These are phyloP conservation scores for Panaeolus papilionaceus DNA, from an alignment of 768 basidiomycete genomes.

Conservation along the genomic window DNA sequence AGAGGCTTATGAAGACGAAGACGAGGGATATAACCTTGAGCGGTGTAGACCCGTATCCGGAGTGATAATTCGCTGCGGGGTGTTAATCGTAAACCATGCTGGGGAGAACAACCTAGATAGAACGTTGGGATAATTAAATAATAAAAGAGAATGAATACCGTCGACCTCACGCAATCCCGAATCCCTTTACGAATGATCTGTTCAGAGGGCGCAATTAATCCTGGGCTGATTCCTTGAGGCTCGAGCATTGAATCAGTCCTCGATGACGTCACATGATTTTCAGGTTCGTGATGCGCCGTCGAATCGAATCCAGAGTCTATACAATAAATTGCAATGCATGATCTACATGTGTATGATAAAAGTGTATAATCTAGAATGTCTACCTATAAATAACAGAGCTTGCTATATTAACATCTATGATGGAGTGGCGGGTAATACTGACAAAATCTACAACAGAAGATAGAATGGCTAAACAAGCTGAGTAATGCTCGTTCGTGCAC, in stretches of 20 bases:
- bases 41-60: slow-evolving; percentile 42
- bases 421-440: neutral
- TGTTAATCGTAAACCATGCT: slow-evolving; percentile 27
- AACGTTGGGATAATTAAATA: neutral
- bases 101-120: slow-evolving; percentile 24
- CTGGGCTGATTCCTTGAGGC: too few species aligned
- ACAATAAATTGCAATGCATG: neutral
- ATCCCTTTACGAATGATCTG: slow-evolving; percentile 6
- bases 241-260: neutral
- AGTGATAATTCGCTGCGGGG: slow-evolving; percentile 61
- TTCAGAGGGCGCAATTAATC: neutral
- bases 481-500: slow-evolving; percentile 1
- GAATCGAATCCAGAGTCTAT: too few species aligned
- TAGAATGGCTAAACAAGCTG: neutral
- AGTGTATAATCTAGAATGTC: neutral
- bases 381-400: neutral
- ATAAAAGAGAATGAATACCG: neutral
- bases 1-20: slow-evolving; percentile 63
- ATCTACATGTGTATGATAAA: neutral
- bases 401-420: neutral
- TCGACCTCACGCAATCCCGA: slow-evolving; percentile 22
- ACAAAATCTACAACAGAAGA: neutral
- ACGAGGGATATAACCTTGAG: slow-evolving; percentile 44
- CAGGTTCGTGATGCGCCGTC: neutral
- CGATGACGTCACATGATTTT: neutral